A percentile compares a stretch with the other conserved stretches of the same genome.
These are phyloP conservation scores for Pseudohalonectria lignicola DNA, from an alignment of 2,329 filamentous ascomycete genomes.

Conservation along the genomic window DNA sequence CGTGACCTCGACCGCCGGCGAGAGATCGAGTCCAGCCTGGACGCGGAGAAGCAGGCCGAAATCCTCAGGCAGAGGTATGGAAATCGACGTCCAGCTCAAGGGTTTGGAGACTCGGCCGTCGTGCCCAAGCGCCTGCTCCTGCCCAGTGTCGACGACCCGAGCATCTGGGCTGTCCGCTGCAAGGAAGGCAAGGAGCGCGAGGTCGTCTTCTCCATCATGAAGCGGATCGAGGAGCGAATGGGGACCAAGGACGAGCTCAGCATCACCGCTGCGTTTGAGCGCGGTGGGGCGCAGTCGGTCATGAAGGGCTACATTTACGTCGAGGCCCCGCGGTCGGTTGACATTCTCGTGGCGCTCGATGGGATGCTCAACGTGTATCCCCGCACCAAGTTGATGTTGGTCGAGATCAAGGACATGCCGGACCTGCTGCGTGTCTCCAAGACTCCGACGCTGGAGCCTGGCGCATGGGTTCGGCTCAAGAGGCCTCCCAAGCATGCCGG, in stretches of 20 bases:
- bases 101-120: conserved; percentile 58
- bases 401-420: conserved; percentile 95
- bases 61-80: conserved; percentile 82
- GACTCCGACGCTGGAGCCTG: conserved; percentile 72
- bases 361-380: conserved; percentile 85
- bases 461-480: conserved; percentile 84
- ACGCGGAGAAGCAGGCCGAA: conserved; percentile 88
- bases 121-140: conserved; percentile 79
- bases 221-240: conserved; percentile 71
- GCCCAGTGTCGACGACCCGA: conserved; percentile 88
- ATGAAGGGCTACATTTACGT: conserved; percentile 97
- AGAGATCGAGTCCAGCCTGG: conserved; percentile 76
- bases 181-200: conserved; percentile 94
- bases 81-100: conserved; percentile 56
- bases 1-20: conserved; percentile 88
- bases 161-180: conserved; percentile 89
- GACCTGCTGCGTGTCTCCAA: conserved; percentile 87
- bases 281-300: conserved; percentile 61
- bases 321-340: conserved; percentile 77
- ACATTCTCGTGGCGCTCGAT: conserved; percentile 74
- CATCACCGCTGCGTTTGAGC: conserved; percentile 87
- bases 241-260: conserved; percentile 70
- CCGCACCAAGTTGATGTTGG: conserved; percentile 72
- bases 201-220: conserved; percentile 78
- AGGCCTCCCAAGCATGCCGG: conserved; percentile 71